Conservation (phyloP, 108 stramenopile species). For the Nitzschia inconspicua region DNA sequence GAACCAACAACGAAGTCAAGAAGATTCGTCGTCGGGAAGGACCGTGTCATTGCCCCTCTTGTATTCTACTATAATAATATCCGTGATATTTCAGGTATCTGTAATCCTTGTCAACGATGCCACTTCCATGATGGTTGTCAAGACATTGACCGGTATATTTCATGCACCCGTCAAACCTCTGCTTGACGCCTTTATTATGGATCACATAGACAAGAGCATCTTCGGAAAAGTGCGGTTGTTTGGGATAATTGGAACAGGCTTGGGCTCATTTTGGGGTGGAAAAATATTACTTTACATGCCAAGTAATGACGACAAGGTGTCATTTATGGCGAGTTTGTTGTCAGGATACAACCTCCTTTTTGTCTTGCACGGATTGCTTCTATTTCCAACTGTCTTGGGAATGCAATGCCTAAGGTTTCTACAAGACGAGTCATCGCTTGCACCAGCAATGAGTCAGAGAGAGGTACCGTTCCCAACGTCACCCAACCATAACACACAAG, state of each 20-base stretch:
- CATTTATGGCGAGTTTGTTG: background rate
- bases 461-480: no score
- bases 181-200: slow-evolving; percentile 88
- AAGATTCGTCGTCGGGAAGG: background rate
- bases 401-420: no score
- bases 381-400: no score
- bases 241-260: slow-evolving; percentile 94
- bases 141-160: slow-evolving; percentile 78
- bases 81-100: slow-evolving; percentile 65
- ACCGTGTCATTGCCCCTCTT: slow-evolving; percentile 9
- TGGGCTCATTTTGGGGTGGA: slow-evolving; percentile 69
- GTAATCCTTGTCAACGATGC: slow-evolving; percentile 51
- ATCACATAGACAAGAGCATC: slow-evolving; percentile 58
- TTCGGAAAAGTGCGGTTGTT: slow-evolving; percentile 90
- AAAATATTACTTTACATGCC: background rate
- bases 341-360: slow-evolving; percentile 6
- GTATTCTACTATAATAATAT: slow-evolving; percentile 71
- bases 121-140: slow-evolving; percentile 55
- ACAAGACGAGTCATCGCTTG: no score
- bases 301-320: background rate
- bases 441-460: no score
- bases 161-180: slow-evolving; percentile 91
- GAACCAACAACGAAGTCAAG: background rate
- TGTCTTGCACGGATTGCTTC: no score
- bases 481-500: no score